Conservation (phyloP, 805 yeast species). For the Saccharomycopsis vini region DNA sequence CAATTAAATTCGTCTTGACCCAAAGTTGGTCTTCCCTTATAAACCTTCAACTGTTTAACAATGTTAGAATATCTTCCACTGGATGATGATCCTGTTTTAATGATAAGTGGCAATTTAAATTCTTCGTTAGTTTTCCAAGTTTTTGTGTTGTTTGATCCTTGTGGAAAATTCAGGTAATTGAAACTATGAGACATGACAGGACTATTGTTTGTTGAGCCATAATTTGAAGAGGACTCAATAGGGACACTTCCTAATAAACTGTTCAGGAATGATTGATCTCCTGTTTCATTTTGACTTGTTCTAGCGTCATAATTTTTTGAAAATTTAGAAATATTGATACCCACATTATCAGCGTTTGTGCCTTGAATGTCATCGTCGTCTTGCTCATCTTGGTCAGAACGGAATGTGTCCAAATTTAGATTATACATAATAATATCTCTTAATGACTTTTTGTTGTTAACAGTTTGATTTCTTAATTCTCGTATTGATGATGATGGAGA, state of each 20-base stretch:
- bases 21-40: slow-evolving; percentile 45
- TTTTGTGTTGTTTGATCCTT: not conserved
- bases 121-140: slow-evolving; percentile 6
- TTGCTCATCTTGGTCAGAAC: not conserved
- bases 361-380: slow-evolving; percentile 18
- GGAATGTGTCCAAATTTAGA: slow-evolving; percentile 12
- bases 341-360: slow-evolving; percentile 23
- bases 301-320: slow-evolving; percentile 23
- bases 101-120: slow-evolving; percentile 4
- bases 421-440: slow-evolving; percentile 1
- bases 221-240: not conserved
- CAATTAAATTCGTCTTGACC: slow-evolving; percentile 46
- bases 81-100: slow-evolving; percentile 2
- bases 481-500: slow-evolving; percentile 2
- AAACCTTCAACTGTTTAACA: slow-evolving; percentile 34
- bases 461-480: not conserved
- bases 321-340: slow-evolving; percentile 22
- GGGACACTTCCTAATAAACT: too few species aligned
- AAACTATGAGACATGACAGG: not conserved
- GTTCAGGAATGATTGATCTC: too few species aligned
- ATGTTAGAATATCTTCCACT: slow-evolving; percentile 17
- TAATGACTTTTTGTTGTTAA: slow-evolving; percentile 4
- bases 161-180: not conserved
- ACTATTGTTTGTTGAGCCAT: not conserved
- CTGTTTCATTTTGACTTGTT: too few species aligned